Evolutionary conservation across 1,284 basidiomycete genomes (phyloP).

Genomic region (Naganishia sp.): DNA sequence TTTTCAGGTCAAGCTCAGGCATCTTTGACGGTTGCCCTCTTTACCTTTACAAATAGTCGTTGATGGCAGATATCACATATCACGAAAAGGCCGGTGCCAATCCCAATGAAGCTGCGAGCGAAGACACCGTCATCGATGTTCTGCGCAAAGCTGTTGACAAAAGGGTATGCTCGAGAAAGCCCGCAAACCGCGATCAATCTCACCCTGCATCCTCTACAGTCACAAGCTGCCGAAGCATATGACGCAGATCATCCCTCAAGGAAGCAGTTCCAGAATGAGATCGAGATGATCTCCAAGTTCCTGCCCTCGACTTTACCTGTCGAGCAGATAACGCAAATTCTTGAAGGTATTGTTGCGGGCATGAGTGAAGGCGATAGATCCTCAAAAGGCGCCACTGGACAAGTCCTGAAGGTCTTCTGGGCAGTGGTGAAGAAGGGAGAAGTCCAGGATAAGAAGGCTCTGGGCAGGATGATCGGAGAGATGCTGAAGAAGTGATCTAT

Average conservation of each 20-base stretch:
- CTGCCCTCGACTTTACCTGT: conserved; percentile 27
- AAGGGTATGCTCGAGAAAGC: conserved; percentile 16
- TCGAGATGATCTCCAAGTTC: conserved; percentile 31
- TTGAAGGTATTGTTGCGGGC: conserved; percentile 21
- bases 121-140: conserved; percentile 34
- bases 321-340: conserved; percentile 23
- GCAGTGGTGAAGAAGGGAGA: conserved; percentile 33
- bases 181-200: not conserved
- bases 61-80: conserved; percentile 34
- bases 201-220: conserved; percentile 2
- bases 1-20: too few species aligned
- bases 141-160: conserved; percentile 33
- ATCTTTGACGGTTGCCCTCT: not conserved
- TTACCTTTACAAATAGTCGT: conserved; percentile 7
- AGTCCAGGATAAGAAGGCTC: conserved; percentile 32
- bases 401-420: conserved; percentile 33
- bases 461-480: conserved; percentile 35
- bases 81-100: conserved; percentile 30
- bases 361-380: conserved; percentile 23
- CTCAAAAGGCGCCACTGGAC: conserved; percentile 28
- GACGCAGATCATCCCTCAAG: conserved; percentile 29
- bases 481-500: conserved; percentile 29
- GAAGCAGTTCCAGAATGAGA: conserved; percentile 23
- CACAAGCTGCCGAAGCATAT: conserved; percentile 32
- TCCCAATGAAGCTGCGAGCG: conserved; percentile 32